A percentile compares a stretch with the other conserved stretches of the same genome.
These are phyloP conservation scores for Cichorium intybus DNA, from an alignment of 140 eudicot genomes.

Conservation along the genomic window DNA sequence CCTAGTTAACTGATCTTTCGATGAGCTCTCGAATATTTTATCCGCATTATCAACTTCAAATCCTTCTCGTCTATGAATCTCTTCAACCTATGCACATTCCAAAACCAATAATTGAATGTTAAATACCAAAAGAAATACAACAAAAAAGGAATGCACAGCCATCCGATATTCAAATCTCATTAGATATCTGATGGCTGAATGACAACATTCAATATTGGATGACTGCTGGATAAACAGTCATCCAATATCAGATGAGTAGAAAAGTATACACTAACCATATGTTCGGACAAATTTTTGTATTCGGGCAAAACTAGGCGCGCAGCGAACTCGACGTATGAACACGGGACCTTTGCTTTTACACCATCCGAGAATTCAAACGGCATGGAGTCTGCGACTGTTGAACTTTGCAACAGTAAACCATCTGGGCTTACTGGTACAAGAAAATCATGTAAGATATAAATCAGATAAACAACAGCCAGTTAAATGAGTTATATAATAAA, in stretches of 20 bases:
- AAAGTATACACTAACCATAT: slow-evolving; percentile 55
- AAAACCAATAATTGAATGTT: neutral
- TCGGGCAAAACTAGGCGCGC: slow-evolving; percentile 86
- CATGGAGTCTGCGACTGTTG: slow-evolving; percentile 86
- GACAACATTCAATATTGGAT: too few species aligned
- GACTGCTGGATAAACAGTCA: too few species aligned
- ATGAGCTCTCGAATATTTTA: slow-evolving; percentile 96
- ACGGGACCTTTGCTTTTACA: slow-evolving; percentile 59
- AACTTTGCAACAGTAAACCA: slow-evolving; percentile 83
- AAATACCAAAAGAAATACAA: neutral
- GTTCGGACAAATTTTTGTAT: slow-evolving; percentile 54
- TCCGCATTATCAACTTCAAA: slow-evolving; percentile 99
- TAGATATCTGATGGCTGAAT: too few species aligned
- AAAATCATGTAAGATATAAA: neutral
- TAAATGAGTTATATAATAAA: neutral
- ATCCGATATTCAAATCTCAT: too few species aligned
- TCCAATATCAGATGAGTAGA: too few species aligned
- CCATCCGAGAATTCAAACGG: slow-evolving; percentile 76
- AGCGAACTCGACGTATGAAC: slow-evolving; percentile 94
- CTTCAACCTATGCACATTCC: slow-evolving; percentile 55
- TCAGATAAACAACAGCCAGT: neutral
- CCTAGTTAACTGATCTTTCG: slow-evolving; percentile 65
- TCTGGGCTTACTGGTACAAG: slow-evolving; percentile 88
- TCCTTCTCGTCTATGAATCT: slow-evolving; percentile 87
- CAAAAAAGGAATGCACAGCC: neutral